Conservation (phyloP, 2,329 filamentous ascomycete genomes). For the Penicillium janthinellum region DNA sequence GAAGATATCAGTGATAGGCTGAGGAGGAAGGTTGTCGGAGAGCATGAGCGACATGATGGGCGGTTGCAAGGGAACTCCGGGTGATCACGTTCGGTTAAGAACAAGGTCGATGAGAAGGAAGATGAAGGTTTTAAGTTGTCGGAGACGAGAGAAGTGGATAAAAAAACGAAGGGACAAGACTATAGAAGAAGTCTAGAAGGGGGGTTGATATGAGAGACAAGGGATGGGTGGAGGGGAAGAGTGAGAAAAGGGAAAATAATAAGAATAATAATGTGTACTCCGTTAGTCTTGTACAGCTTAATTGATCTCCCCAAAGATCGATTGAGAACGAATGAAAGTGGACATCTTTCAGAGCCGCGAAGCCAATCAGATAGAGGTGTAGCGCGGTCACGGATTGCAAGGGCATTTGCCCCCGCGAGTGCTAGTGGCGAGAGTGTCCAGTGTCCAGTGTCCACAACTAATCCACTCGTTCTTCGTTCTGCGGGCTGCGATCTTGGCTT, state of each 20-base stretch:
- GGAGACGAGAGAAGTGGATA: conserved; percentile 12
- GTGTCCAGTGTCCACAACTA: no score
- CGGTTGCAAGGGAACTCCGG: conserved; percentile 1
- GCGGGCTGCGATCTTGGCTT: not conserved
- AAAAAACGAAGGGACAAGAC: conserved; percentile 24
- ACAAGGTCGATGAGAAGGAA: conserved; percentile 8
- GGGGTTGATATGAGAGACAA: conserved; percentile 21
- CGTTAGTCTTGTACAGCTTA: not conserved
- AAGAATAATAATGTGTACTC: conserved; percentile 9
- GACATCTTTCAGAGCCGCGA: conserved; percentile 22
- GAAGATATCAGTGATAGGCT: conserved; percentile 51
- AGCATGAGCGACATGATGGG: conserved; percentile 38
- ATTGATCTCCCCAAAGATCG: conserved; percentile 14
- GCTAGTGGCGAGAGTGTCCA: conserved; percentile 7
- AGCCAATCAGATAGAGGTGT: conserved; percentile 18
- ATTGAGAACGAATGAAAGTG: conserved; percentile 24
- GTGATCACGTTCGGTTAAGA: conserved; percentile 8
- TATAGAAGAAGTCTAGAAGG: conserved; percentile 28
- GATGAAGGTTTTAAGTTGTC: conserved; percentile 5
- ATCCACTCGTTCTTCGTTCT: conserved; percentile 10
- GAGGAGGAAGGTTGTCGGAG: conserved; percentile 42
- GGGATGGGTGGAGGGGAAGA: conserved; percentile 16
- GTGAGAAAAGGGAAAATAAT: conserved; percentile 12
- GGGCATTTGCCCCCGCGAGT: conserved; percentile 22
- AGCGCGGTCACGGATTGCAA: conserved; percentile 12